These are phyloP conservation scores for Jasminum sambac DNA, from an alignment of 257 asterid genomes.

Conservation along the genomic window DNA sequence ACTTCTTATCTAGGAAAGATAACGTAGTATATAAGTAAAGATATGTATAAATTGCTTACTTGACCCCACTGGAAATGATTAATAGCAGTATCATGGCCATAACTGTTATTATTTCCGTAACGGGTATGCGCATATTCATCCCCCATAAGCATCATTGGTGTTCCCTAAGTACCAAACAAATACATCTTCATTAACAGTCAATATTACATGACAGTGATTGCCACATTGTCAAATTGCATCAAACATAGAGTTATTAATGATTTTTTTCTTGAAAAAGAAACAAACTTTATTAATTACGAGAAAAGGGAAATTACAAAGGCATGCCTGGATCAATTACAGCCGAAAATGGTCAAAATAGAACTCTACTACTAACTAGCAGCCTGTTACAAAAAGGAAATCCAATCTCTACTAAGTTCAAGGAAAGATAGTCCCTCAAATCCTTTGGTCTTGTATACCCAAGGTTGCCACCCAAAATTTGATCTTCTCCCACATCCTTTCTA, in stretches of 20 bases:
- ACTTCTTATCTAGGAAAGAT: conserved; percentile 12
- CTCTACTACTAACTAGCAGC: too few species aligned
- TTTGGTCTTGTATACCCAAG: too few species aligned
- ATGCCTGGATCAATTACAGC: too few species aligned
- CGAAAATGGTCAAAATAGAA: too few species aligned
- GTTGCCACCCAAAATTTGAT: too few species aligned
- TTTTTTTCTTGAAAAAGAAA: too few species aligned
- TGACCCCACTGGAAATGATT: conserved; percentile 91
- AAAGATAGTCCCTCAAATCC: too few species aligned
- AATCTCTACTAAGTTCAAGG: too few species aligned
- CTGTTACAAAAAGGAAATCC: too few species aligned
- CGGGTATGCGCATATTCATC: conserved; percentile 99
- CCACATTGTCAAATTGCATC: conserved; percentile 8
- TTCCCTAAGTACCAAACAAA: conserved; percentile 60
- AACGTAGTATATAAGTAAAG: conserved; percentile 12
- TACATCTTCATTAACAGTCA: conserved; percentile 8
- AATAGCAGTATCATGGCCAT: conserved; percentile 87
- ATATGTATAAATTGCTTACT: conserved; percentile 41
- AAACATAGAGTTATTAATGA: not conserved
- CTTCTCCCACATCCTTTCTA: too few species aligned
- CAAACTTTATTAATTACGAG: too few species aligned
- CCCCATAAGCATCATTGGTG: conserved; percentile 99
- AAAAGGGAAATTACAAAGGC: too few species aligned
- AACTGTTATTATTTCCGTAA: conserved; percentile 90
- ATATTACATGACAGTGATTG: conserved; percentile 15